Evolutionary conservation across 192 early-diverging fungal species (phyloP), one percentile per base, ranked within the genome.

Genomic region (Entomortierella lignicola): DNA sequence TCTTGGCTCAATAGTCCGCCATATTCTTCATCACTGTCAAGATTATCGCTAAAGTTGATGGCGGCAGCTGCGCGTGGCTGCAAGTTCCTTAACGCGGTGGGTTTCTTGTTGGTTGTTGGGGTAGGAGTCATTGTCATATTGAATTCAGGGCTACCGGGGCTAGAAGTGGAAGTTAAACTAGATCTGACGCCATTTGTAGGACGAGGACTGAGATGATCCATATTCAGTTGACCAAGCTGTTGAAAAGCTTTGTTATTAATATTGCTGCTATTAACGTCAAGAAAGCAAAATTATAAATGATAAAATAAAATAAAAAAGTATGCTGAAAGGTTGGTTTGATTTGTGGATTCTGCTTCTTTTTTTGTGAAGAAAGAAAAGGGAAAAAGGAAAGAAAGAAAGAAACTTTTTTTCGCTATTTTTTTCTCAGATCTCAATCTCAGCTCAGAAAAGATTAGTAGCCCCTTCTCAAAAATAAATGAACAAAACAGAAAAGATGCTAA

Each of bases 31-130:
- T 69, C 67, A 17, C 60, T 60, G 31, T 62, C 54, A 31, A n/a
- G 4, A 50, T 77, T 56, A 29, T 77, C 66, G 44, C 64, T 69
- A 52, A 69, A 69, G 25, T 69, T 55, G 37, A 64, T 15, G 17
- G 66, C 61, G 0, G 74, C 74, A 20, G 73, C 60, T 13, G 66
- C 74, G 17, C 74, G 74, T 2, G 74, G 74, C 23, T 77, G 66
- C 12, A 77, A 55, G 29, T 60, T 64, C 5, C 62, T 50, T 12
- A 68, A 37, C 12, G 29, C 34, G 43, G 29, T 26, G 4, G 65
- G 63, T 50, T 59, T 59, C 26, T 29, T 63, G 53, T 27, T 55
- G 48, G 15, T 18, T 23, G 12, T 21, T 56, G 29, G 47, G 8
- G 32, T 32, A 30, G 18, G 11, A 21, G 52, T n/a, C n/a, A n/a